Conservation (phyloP, 2,329 filamentous ascomycete genomes). For the Thielaviopsis musarum region DNA sequence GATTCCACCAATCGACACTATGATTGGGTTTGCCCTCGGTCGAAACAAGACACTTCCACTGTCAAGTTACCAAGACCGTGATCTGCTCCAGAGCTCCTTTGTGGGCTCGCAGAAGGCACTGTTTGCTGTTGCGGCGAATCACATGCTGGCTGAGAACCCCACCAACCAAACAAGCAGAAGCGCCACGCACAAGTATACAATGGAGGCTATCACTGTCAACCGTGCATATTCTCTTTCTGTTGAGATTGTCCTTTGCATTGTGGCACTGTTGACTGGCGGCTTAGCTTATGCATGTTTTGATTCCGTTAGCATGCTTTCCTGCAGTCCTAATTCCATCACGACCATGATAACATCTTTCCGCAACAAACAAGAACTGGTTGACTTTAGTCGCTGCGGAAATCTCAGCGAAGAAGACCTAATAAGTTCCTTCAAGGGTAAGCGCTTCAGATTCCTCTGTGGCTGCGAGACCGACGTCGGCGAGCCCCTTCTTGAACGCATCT, state of each 20-base stretch:
- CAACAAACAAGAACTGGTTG: slow-evolving; percentile 11
- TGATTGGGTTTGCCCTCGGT: slow-evolving; percentile 21
- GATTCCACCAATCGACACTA: slow-evolving; percentile 15
- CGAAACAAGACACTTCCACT: neutral
- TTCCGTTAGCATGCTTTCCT: slow-evolving; percentile 10
- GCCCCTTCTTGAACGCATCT: neutral
- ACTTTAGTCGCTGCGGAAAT: slow-evolving; percentile 2
- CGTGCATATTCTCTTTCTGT: slow-evolving; percentile 18
- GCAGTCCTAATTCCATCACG: slow-evolving; percentile 17
- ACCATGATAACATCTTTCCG: slow-evolving; percentile 14
- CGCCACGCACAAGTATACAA: slow-evolving; percentile 1
- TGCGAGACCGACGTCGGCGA: slow-evolving; percentile 2
- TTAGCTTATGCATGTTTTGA: slow-evolving; percentile 13
- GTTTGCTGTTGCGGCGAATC: slow-evolving; percentile 18
- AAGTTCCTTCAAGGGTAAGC: neutral
- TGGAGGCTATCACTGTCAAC: slow-evolving; percentile 20
- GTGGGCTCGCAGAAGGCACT: slow-evolving; percentile 17
- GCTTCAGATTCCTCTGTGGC: slow-evolving; percentile 13
- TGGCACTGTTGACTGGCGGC: slow-evolving; percentile 12
- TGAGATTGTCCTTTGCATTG: slow-evolving; percentile 17
- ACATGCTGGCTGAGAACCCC: neutral
- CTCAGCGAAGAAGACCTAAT: neutral
- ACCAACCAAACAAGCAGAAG: neutral
- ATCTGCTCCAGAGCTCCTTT: slow-evolving; percentile 13
- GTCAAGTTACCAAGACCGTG: neutral